These are phyloP conservation scores for Hymenoscyphus albidus DNA, from an alignment of 2,329 filamentous ascomycete species.

Conservation along the genomic window DNA sequence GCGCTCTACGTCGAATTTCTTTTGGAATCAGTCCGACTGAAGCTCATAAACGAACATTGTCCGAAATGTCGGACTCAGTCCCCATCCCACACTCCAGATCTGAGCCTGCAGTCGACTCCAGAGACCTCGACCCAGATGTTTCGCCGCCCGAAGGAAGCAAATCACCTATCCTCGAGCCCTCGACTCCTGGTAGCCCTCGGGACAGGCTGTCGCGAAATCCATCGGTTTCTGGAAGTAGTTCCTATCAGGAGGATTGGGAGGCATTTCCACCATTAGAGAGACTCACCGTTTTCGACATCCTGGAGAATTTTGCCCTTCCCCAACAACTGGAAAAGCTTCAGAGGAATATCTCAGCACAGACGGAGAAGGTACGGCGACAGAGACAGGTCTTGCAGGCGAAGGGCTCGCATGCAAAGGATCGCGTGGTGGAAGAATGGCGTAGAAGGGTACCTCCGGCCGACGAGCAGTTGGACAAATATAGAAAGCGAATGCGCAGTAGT, in stretches of 20 bases:
- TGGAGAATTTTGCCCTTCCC: conserved; percentile 89
- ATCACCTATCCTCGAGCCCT: conserved; percentile 48
- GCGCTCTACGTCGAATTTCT: conserved; percentile 40
- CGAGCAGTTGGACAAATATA: conserved; percentile 88
- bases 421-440: conserved; percentile 90
- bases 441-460: conserved; percentile 81
- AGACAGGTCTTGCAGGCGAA: conserved; percentile 74
- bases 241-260: conserved; percentile 87
- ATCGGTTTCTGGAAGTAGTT: conserved; percentile 80
- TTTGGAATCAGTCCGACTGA: conserved; percentile 39
- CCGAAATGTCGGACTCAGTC: conserved; percentile 44
- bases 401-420: conserved; percentile 75
- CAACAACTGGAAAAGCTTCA: conserved; percentile 91
- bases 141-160: conserved; percentile 46
- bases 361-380: conserved; percentile 78
- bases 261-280: conserved; percentile 83
- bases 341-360: conserved; percentile 75
- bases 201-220: conserved; percentile 63
- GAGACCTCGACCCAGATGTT: conserved; percentile 38
- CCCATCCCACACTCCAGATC: conserved; percentile 34
- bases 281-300: conserved; percentile 83
- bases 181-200: conserved; percentile 46
- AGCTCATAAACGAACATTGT: conserved; percentile 37
- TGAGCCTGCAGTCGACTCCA: conserved; percentile 21
- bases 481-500: conserved; percentile 77